Percentiles rank a stretch among this genome's conserved stretches.
phyloP scores from a whole-genome alignment of 2,329 filamentous ascomycete genomes.

The Fusarium haematococcum region DNA sequence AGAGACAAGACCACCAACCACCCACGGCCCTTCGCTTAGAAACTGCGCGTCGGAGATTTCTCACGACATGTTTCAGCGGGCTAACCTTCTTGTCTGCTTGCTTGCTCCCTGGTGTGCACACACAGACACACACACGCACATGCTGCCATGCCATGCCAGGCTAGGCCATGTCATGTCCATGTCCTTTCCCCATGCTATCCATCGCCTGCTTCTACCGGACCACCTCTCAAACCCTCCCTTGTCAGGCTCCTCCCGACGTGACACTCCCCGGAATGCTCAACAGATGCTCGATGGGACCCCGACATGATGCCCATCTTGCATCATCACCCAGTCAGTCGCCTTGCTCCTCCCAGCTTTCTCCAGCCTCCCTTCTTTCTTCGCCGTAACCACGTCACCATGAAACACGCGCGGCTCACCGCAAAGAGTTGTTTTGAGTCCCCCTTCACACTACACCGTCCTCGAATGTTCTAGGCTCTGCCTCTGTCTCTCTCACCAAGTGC shows the following conservation, averaged over 20 bases:
- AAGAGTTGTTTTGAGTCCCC: conserved; percentile 2
- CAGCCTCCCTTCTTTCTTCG: conserved; percentile 20
- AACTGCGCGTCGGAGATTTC: conserved; percentile 46
- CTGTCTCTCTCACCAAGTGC: not conserved
- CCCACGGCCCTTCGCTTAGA: conserved; percentile 36
- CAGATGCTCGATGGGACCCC: conserved; percentile 17
- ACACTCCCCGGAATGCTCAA: not conserved
- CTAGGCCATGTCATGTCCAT: conserved; percentile 16
- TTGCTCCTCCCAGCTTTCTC: conserved; percentile 4
- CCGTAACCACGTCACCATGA: conserved; percentile 43
- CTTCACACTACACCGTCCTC: not conserved
- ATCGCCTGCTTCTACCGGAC: conserved; percentile 2
- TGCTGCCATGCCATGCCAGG: conserved; percentile 6
- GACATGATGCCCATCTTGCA: conserved; percentile 24
- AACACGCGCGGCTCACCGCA: conserved; percentile 33
- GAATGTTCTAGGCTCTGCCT: conserved; percentile 7
- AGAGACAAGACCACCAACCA: conserved; percentile 13
- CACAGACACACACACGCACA: not conserved
- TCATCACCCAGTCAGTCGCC: conserved; percentile 8
- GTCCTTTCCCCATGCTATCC: not conserved
- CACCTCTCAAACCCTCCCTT: conserved; percentile 9
- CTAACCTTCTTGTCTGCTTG: conserved; percentile 11
- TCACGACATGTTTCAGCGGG: conserved; percentile 32
- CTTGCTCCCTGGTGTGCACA: conserved; percentile 17
- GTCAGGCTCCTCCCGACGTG: conserved; percentile 25